These are phyloP conservation scores for Limonium bicolor DNA, from an alignment of 148 eudicot species.

Conservation along the genomic window DNA sequence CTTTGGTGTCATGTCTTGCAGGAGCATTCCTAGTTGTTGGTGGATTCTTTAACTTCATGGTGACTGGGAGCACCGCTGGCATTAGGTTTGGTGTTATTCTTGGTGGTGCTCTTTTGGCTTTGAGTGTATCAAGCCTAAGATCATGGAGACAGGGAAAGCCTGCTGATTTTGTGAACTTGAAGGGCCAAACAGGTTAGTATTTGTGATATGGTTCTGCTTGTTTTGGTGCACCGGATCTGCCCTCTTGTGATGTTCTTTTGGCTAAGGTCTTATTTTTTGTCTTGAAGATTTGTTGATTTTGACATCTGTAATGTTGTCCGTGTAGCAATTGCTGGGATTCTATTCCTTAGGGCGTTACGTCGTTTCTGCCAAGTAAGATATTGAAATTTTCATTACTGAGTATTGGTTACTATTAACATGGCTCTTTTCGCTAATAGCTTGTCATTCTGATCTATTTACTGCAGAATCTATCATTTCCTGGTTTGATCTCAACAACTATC, in stretches of 20 bases:
- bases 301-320: neutral
- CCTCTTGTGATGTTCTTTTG: too few relatives aligned
- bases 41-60: slow-evolving; percentile 80
- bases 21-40: slow-evolving; percentile 67
- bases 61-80: slow-evolving; percentile 70
- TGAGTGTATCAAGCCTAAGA: slow-evolving; percentile 67
- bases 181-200: slow-evolving; percentile 77
- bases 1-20: too few relatives aligned
- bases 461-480: slow-evolving; percentile 46
- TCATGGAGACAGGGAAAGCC: slow-evolving; percentile 65
- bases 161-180: slow-evolving; percentile 34
- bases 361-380: slow-evolving; percentile 36
- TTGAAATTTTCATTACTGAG: neutral
- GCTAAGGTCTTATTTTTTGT: neutral
- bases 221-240: too few relatives aligned
- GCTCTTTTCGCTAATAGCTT: too few relatives aligned
- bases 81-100: slow-evolving; percentile 84
- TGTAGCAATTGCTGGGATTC: slow-evolving; percentile 75
- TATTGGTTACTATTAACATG: neutral
- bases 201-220: too few relatives aligned
- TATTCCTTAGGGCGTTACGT: slow-evolving; percentile 48
- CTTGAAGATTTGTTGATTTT: neutral
- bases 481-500: slow-evolving; percentile 26
- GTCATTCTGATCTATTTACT: slow-evolving; percentile 7
- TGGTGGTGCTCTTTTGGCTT: slow-evolving; percentile 79